A percentile compares a stretch with the other conserved stretches of the same genome.
Conservation (phyloP, 805 yeast species). For the Lipomyces oligophaga region DNA sequence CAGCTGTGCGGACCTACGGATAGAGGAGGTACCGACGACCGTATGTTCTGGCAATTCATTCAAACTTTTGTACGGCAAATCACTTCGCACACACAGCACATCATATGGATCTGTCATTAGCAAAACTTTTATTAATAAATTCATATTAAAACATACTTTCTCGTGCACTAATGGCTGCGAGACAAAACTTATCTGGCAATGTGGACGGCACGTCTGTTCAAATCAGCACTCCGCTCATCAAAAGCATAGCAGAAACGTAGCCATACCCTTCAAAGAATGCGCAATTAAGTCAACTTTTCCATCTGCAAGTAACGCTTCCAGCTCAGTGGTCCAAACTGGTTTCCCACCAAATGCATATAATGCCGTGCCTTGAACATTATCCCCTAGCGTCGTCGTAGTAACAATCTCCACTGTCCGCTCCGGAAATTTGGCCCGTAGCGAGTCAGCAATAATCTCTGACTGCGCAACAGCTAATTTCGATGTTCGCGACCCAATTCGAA, state of each 20-base stretch:
- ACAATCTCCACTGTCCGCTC: slow-evolving; percentile 67
- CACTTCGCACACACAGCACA: slow-evolving; percentile 8
- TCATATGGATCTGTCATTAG: too few species aligned
- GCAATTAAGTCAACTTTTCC: slow-evolving; percentile 80
- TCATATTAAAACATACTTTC: too few species aligned
- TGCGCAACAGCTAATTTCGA: slow-evolving; percentile 85
- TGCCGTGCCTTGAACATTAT: slow-evolving; percentile 78
- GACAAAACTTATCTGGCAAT: too few species aligned
- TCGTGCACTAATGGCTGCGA: too few species aligned
- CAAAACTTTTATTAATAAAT: too few species aligned
- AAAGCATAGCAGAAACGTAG: not conserved
- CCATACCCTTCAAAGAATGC: slow-evolving; percentile 84
- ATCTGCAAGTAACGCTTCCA: slow-evolving; percentile 69
- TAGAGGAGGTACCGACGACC: slow-evolving; percentile 90
- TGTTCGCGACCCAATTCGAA: slow-evolving; percentile 74
- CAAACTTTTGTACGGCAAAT: slow-evolving; percentile 55
- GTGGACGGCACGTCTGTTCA: slow-evolving; percentile 3
- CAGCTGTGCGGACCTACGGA: slow-evolving; percentile 89
- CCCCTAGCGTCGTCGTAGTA: slow-evolving; percentile 85
- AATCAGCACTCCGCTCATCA: not conserved
- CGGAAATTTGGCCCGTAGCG: slow-evolving; percentile 59
- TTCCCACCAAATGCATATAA: slow-evolving; percentile 95
- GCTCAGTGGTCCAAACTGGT: slow-evolving; percentile 92
- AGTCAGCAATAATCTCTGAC: slow-evolving; percentile 64
- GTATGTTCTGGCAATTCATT: slow-evolving; percentile 79